Percentiles rank a stretch among this genome's conserved stretches.
These are phyloP conservation scores for Starmerella davenportii DNA, from an alignment of 805 yeast genomes.

Conservation along the genomic window DNA sequence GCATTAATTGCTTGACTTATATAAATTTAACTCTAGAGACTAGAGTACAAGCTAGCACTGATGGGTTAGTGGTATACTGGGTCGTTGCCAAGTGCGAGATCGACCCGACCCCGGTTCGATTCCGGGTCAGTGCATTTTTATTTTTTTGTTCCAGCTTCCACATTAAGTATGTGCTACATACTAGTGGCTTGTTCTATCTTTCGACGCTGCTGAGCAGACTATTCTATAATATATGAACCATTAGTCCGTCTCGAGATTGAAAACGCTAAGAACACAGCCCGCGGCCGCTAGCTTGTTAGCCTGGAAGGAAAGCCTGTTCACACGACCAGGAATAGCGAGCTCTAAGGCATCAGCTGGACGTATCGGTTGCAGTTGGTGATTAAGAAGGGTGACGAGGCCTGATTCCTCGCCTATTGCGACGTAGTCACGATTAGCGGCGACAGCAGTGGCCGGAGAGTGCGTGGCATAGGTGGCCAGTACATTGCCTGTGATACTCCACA, in stretches of 20 bases:
- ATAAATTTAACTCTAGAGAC: not conserved
- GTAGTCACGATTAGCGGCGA: constrained; percentile 4
- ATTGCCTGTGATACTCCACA: constrained; percentile 17
- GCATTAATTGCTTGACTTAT: no score
- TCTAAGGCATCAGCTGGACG: no score
- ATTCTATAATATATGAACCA: no score
- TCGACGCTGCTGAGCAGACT: no score
- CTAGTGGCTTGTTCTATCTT: no score
- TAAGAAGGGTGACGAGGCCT: constrained; percentile 9
- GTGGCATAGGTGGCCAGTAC: constrained; percentile 7
- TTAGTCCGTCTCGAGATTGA: no score
- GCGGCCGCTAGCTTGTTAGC: not conserved
- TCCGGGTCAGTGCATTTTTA: constrained; percentile 9
- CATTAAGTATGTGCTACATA: no score
- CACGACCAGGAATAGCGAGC: not conserved
- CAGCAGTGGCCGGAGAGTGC: constrained; percentile 14
- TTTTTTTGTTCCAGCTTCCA: no score
- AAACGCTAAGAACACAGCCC: not conserved
- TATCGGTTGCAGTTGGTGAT: not conserved
- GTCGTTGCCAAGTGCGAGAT: constrained; percentile 13
- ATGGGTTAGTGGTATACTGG: constrained; percentile 17
- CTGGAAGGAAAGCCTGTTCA: not conserved
- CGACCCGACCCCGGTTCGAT: constrained; percentile 18
- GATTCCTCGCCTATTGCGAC: constrained; percentile 15
- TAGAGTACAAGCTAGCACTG: constrained; percentile 7